Percentiles rank a stretch among this genome's conserved stretches.
phyloP scores from a whole-genome alignment of 2,329 filamentous ascomycete species.

The Lasiodiplodia gonubiensis region DNA sequence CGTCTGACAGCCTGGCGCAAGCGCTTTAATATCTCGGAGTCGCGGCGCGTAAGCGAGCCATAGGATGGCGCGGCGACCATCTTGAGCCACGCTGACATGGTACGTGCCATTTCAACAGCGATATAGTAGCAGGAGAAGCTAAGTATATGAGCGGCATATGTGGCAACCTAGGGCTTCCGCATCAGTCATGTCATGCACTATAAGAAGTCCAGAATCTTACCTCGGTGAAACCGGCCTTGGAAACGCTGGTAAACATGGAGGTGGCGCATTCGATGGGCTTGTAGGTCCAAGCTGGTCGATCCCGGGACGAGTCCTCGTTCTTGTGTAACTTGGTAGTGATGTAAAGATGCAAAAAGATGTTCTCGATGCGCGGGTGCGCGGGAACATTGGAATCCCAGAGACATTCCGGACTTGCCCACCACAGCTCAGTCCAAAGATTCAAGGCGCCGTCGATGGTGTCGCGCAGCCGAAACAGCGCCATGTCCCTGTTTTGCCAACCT shows the following conservation, averaged over 20 bases:
- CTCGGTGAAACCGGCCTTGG: conserved; percentile 22
- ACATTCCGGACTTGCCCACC: conserved; percentile 23
- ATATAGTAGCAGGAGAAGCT: conserved; percentile 15
- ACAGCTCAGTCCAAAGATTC: conserved; percentile 22
- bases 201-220: neutral
- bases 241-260: conserved; percentile 15
- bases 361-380: conserved; percentile 9
- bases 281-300: conserved; percentile 6
- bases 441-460: conserved; percentile 14
- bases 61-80: conserved; percentile 13
- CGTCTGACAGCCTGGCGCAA: conserved; percentile 22
- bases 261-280: conserved; percentile 8
- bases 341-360: conserved; percentile 22
- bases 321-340: conserved; percentile 12
- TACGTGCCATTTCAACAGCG: conserved; percentile 11
- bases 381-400: conserved; percentile 17
- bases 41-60: conserved; percentile 15
- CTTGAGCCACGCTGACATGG: neutral
- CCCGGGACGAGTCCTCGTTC: neutral
- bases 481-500: conserved; percentile 19
- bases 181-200: too few relatives aligned
- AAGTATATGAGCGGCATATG: conserved; percentile 19
- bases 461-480: conserved; percentile 12
- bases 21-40: conserved; percentile 10
- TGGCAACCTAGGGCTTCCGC: conserved; percentile 4